phyloP scores from a whole-genome alignment of 192 early-diverging fungal species.

The Geranomyces michiganensis region DNA sequence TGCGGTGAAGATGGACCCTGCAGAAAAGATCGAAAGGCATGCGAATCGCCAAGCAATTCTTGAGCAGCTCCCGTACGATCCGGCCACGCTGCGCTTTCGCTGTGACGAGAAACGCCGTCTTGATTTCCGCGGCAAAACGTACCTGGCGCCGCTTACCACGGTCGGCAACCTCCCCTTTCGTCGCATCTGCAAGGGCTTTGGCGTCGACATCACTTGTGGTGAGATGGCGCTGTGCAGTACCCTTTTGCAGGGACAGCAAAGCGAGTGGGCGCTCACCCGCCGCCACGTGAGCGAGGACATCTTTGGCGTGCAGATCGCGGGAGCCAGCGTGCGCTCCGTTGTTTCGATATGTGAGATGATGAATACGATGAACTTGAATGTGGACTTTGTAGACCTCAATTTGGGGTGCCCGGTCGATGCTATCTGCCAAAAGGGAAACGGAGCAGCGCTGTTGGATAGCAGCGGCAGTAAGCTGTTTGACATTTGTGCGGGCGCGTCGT shows the following conservation, averaged over 20 bases:
- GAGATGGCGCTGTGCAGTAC: slow-evolving; percentile 78
- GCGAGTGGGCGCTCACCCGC: slow-evolving; percentile 82
- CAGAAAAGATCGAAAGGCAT: background rate
- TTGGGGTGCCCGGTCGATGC: slow-evolving; percentile 94
- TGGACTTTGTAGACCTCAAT: slow-evolving; percentile 97
- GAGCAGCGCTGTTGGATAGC: slow-evolving; percentile 77
- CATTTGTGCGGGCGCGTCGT: slow-evolving; percentile 74
- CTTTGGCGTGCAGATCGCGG: slow-evolving; percentile 92
- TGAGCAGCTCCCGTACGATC: slow-evolving; percentile 44
- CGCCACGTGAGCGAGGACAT: slow-evolving; percentile 85
- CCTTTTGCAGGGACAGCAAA: slow-evolving; percentile 37
- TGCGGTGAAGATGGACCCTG: background rate
- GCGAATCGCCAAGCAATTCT: slow-evolving; percentile 6
- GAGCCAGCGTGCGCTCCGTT: slow-evolving; percentile 60
- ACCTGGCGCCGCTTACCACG: slow-evolving; percentile 94
- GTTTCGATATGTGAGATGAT: slow-evolving; percentile 71
- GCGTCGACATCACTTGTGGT: slow-evolving; percentile 95
- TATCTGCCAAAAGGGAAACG: slow-evolving; percentile 77
- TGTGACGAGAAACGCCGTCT: slow-evolving; percentile 60
- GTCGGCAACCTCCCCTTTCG: slow-evolving; percentile 98
- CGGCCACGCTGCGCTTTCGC: slow-evolving; percentile 45
- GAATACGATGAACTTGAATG: slow-evolving; percentile 54
- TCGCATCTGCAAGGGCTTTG: slow-evolving; percentile 88
- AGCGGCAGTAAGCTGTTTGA: slow-evolving; percentile 65
- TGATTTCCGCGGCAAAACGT: slow-evolving; percentile 85